phyloP scores from a whole-genome alignment of 2,329 filamentous ascomycete species.

The Cercospora sp. region DNA sequence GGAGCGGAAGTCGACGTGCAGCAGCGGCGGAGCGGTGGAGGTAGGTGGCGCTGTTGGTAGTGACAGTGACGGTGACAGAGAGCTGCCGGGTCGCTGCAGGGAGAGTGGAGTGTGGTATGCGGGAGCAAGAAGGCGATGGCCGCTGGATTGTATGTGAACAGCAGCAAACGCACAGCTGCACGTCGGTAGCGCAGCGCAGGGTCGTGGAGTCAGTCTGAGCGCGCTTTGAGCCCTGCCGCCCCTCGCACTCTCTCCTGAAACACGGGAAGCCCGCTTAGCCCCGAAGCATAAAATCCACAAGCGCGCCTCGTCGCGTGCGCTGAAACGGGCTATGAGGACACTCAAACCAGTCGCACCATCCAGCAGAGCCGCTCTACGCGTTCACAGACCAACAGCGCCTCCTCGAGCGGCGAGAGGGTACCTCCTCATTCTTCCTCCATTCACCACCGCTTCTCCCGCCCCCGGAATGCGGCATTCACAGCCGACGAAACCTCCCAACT shows the following conservation, averaged over 20 bases:
- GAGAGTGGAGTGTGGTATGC: neutral
- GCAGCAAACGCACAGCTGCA: neutral
- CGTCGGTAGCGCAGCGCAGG: neutral
- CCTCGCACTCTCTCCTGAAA: neutral
- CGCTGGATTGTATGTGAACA: neutral
- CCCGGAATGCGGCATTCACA: neutral
- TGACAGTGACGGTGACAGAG: neutral
- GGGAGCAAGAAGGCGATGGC: neutral
- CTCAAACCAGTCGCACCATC: neutral
- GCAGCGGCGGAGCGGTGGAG: neutral
- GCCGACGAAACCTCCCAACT: neutral
- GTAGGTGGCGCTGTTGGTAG: neutral
- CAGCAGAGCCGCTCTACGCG: neutral
- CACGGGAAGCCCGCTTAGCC: neutral
- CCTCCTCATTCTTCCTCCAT: neutral
- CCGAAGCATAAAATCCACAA: neutral
- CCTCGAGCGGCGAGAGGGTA: neutral
- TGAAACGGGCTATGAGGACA: neutral
- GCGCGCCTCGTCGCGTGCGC: neutral
- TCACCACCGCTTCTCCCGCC: neutral
- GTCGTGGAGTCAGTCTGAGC: neutral
- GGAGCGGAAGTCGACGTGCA: constrained; percentile 8
- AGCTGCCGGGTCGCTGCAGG: neutral
- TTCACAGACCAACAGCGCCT: neutral
- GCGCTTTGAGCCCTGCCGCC: neutral